These are phyloP conservation scores for Pulveroboletus ravenelii DNA, from an alignment of 768 basidiomycete species.

Conservation along the genomic window DNA sequence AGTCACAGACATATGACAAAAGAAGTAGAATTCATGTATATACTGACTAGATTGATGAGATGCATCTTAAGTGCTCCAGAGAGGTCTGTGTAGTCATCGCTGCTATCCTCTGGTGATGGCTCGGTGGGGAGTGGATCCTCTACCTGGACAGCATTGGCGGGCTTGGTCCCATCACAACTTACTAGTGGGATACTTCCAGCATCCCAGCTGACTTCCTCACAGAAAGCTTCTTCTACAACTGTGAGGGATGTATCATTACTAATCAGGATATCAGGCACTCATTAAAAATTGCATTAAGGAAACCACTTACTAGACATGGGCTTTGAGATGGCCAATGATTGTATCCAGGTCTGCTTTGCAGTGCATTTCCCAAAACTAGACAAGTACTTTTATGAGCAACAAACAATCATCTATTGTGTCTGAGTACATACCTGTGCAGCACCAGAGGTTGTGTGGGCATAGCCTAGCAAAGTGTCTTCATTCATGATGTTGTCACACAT, in stretches of 20 bases:
- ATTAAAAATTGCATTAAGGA: not conserved
- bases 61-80: too few relatives aligned
- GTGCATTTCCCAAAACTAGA: not conserved
- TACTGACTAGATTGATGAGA: not conserved
- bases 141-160: too few relatives aligned
- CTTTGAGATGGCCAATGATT: constrained; percentile 4
- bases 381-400: not conserved
- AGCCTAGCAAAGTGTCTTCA: not conserved
- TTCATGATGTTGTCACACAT: constrained; percentile 2
- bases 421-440: not conserved
- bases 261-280: not conserved
- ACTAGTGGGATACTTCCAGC: too few relatives aligned
- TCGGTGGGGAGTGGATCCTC: too few relatives aligned
- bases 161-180: too few relatives aligned
- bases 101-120: too few relatives aligned
- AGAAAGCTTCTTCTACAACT: not conserved
- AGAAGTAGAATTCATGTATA: not conserved
- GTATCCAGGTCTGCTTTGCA: not conserved
- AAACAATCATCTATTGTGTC: not conserved
- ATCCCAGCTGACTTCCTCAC: not conserved
- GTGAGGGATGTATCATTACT: not conserved
- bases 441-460: not conserved
- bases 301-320: not conserved
- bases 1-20: not conserved
- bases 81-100: too few relatives aligned